Evolutionary conservation across 2,329 filamentous ascomycete species (phyloP).

Genomic region (Shiraia bambusicola): DNA sequence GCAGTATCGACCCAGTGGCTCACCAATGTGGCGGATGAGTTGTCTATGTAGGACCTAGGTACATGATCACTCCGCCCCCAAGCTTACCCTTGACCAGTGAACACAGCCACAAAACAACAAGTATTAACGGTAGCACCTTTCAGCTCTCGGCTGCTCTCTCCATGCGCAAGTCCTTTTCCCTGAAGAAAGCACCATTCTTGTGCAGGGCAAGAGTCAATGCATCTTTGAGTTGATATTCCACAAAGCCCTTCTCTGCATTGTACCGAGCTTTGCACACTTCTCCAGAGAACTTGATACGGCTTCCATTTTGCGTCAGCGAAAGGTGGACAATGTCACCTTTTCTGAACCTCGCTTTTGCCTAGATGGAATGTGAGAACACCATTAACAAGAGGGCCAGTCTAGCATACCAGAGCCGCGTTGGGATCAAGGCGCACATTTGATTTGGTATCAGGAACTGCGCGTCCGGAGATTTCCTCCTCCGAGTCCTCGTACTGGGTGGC

Average conservation of each 20-base stretch:
- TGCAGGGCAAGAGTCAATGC: slow-evolving; percentile 12
- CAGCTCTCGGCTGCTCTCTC: slow-evolving; percentile 21
- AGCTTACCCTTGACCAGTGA: slow-evolving; percentile 20
- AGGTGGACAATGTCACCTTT: slow-evolving; percentile 32
- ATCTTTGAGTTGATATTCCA: slow-evolving; percentile 34
- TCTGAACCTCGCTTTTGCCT: slow-evolving; percentile 26
- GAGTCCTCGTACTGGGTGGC: slow-evolving; percentile 20
- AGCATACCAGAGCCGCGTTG: slow-evolving; percentile 17
- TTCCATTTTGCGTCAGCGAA: slow-evolving; percentile 20
- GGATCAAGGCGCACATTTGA: slow-evolving; percentile 25
- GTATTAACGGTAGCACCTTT: slow-evolving; percentile 7
- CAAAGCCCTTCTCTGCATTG: slow-evolving; percentile 16
- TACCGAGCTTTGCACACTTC: slow-evolving; percentile 14
- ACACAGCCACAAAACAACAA: slow-evolving; percentile 27
- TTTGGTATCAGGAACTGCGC: slow-evolving; percentile 24
- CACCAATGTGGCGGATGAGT: slow-evolving; percentile 27
- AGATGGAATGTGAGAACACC: slow-evolving; percentile 4
- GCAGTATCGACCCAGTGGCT: slow-evolving; percentile 26
- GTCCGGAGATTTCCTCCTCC: slow-evolving; percentile 10
- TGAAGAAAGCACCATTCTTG: slow-evolving; percentile 29
- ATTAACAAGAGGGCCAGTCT: not conserved
- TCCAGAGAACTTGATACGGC: slow-evolving; percentile 25
- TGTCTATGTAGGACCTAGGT: slow-evolving; percentile 32
- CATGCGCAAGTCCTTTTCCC: slow-evolving; percentile 30
- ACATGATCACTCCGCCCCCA: slow-evolving; percentile 17